Percentiles rank a stretch among this genome's conserved stretches.
Evolutionary conservation across 1,284 basidiomycete species (phyloP).

Genomic region (Athelia psychrophila): DNA sequence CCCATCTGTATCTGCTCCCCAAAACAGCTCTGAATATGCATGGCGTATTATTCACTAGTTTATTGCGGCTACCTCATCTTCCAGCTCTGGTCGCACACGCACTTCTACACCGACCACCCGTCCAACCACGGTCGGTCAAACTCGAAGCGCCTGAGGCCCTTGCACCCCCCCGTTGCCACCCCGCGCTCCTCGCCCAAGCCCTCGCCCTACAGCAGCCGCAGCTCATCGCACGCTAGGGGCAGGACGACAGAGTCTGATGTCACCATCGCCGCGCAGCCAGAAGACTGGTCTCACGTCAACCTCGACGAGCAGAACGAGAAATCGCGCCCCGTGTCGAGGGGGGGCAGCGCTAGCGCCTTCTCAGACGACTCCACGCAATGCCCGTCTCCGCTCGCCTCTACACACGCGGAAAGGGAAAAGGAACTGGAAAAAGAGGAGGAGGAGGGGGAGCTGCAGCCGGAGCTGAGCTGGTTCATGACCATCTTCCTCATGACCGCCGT

Average conservation of each 20-base stretch:
- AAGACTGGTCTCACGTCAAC: constrained; percentile 6
- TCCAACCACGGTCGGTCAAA: background rate
- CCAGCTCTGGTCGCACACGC: constrained; percentile 83
- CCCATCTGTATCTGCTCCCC: too few species aligned
- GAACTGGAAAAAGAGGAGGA: too few species aligned
- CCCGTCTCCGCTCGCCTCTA: too few species aligned
- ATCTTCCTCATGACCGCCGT: background rate
- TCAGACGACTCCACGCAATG: too few species aligned
- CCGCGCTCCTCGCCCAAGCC: too few species aligned
- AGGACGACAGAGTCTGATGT: constrained; percentile 12
- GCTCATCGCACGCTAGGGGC: constrained; percentile 15
- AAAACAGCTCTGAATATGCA: too few species aligned
- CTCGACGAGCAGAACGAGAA: constrained; percentile 8
- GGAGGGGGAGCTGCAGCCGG: background rate
- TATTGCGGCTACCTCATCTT: constrained; percentile 78
- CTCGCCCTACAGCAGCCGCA: too few species aligned
- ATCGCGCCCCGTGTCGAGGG: too few species aligned
- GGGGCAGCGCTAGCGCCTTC: too few species aligned
- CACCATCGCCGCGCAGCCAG: background rate
- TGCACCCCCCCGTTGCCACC: too few species aligned
- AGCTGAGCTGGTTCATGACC: constrained; percentile 1
- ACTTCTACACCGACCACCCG: constrained; percentile 59
- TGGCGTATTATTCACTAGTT: constrained; percentile 38
- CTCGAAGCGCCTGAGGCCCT: background rate
- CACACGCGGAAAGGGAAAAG: too few species aligned